A percentile compares a stretch with the other conserved stretches of the same genome.
These are phyloP conservation scores for Ustanciosporium gigantosporum DNA, from an alignment of 1,284 basidiomycete genomes.

Conservation along the genomic window DNA sequence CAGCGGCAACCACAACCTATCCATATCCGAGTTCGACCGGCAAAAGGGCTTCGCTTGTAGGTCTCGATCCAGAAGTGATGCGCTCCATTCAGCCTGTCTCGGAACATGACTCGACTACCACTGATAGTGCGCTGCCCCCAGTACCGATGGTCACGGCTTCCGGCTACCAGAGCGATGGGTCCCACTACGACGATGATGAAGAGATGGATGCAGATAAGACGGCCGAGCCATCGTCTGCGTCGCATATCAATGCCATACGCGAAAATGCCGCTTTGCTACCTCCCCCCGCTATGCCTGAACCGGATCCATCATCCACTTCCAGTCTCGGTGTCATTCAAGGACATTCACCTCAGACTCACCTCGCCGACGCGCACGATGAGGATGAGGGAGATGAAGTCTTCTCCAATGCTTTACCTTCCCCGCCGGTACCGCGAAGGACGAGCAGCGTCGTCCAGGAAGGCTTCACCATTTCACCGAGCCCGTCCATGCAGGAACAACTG, in stretches of 20 bases:
- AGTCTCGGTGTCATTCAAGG: too few relatives aligned
- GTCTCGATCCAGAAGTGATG: slow-evolving; percentile 26
- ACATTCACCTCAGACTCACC: too few relatives aligned
- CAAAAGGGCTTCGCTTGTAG: slow-evolving; percentile 31
- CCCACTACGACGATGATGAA: slow-evolving; percentile 31
- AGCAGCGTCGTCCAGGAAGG: slow-evolving; percentile 26
- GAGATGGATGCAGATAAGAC: slow-evolving; percentile 7
- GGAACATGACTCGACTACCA: background rate
- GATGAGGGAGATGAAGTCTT: slow-evolving; percentile 4
- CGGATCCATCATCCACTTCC: background rate
- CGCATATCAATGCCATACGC: too few relatives aligned
- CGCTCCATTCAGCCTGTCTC: slow-evolving; percentile 17
- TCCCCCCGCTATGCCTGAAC: too few relatives aligned
- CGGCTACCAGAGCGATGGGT: slow-evolving; percentile 32
- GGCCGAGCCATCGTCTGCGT: slow-evolving; percentile 5
- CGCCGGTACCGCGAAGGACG: slow-evolving; percentile 24
- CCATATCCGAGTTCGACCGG: slow-evolving; percentile 2
- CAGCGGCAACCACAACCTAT: slow-evolving; percentile 7
- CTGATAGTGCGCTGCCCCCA: background rate
- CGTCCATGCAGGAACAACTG: slow-evolving; percentile 6
- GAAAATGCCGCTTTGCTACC: too few relatives aligned
- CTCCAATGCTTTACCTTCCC: slow-evolving; percentile 22
- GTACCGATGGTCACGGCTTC: background rate
- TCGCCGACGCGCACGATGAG: too few relatives aligned
- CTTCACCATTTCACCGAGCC: slow-evolving; percentile 15